Conservation (phyloP, 192 early-diverging fungal species). For the Neocallimastix lanati region DNA sequence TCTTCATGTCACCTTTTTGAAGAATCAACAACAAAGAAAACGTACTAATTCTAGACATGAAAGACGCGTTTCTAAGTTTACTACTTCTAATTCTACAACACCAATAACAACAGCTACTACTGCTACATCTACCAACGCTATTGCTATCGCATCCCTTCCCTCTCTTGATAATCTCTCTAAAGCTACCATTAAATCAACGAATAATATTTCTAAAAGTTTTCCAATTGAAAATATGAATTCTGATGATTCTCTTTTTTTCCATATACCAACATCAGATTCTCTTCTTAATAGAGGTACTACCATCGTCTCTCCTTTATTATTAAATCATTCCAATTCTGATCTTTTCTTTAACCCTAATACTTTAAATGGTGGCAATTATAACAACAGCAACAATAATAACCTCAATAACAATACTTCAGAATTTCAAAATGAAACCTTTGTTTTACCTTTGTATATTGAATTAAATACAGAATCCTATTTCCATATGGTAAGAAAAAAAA, state of each 20-base stretch:
- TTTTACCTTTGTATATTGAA: conserved; percentile 15
- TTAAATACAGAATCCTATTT: conserved; percentile 41
- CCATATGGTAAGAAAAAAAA: conserved; percentile 37
- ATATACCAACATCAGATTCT: conserved; percentile 8
- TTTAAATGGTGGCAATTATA: too few species aligned
- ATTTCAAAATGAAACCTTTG: background rate
- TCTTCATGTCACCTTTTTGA: background rate
- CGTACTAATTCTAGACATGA: background rate
- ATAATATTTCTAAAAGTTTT: conserved; percentile 2
- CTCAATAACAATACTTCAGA: background rate
- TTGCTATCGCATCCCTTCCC: too few species aligned
- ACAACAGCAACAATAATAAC: conserved; percentile 8
- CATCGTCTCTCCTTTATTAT: conserved; percentile 10
- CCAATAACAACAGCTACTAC: too few species aligned
- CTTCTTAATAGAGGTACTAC: conserved; percentile 3
- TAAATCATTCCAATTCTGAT: too few species aligned
- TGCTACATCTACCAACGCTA: too few species aligned
- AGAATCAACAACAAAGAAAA: background rate
- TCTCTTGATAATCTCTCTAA: background rate
- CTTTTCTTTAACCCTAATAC: too few species aligned
- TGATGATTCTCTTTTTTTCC: conserved; percentile 4
- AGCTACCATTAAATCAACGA: background rate
- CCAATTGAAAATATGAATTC: conserved; percentile 13
- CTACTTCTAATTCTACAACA: background rate
- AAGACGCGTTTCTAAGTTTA: background rate